These are phyloP conservation scores for Clarireedia sp. DNA, from an alignment of 2,329 filamentous ascomycete genomes.

Conservation along the genomic window DNA sequence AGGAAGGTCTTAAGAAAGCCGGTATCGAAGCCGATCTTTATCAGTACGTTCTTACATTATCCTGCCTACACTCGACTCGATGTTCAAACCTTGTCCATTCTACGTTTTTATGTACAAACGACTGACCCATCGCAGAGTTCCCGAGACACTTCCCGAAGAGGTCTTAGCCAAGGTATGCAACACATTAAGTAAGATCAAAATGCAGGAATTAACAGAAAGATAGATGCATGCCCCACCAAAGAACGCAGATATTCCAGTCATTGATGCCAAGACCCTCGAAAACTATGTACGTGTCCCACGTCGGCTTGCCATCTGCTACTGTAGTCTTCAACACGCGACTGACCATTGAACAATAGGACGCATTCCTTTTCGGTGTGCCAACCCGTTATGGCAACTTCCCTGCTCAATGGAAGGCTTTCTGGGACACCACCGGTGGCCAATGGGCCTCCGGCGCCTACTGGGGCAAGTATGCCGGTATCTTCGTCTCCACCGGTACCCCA, in stretches of 20 bases:
- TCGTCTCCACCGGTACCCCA: conserved; percentile 74
- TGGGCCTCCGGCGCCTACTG: conserved; percentile 71
- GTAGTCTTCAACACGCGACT: neutral
- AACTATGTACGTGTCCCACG: conserved; percentile 40
- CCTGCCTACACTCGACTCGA: neutral
- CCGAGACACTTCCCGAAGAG: conserved; percentile 79
- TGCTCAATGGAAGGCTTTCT: conserved; percentile 82
- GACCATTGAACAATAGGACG: conserved; percentile 45
- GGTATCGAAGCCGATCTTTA: conserved; percentile 75
- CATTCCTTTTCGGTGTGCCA: conserved; percentile 85
- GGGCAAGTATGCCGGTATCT: conserved; percentile 87
- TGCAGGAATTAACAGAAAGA: too few species aligned
- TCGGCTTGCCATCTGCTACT: neutral
- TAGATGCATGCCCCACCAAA: conserved; percentile 81
- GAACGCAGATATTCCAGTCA: conserved; percentile 52
- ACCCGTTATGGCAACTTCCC: conserved; percentile 97
- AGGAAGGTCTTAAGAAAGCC: conserved; percentile 79
- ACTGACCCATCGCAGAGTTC: conserved; percentile 36
- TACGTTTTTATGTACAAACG: neutral
- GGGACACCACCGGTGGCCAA: conserved; percentile 82
- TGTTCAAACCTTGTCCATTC: neutral
- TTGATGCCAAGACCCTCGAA: conserved; percentile 52
- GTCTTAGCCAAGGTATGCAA: conserved; percentile 56
- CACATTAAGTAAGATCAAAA: too few species aligned
- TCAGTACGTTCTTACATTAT: conserved; percentile 13